Conservation (phyloP, 352 stramenopile genomes). For the Thalassiosira ordinaria region DNA sequence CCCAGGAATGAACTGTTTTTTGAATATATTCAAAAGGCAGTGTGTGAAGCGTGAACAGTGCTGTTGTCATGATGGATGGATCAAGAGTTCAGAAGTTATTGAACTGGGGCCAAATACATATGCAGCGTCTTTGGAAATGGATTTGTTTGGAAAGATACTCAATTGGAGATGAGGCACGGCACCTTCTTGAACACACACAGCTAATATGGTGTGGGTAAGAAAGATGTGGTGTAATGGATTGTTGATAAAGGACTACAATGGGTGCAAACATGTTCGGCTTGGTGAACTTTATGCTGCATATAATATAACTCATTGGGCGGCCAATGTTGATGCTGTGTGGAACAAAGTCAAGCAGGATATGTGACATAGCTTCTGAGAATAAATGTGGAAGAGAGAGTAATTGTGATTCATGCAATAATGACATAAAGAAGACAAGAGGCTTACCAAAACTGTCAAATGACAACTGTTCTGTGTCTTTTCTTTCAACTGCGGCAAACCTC, state of each 20-base stretch:
- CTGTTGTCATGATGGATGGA: not conserved
- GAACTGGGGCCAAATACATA: not conserved
- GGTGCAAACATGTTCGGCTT: not conserved
- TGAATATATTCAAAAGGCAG: conserved; percentile 6
- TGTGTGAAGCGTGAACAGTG: not conserved
- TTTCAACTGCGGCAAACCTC: too few relatives aligned
- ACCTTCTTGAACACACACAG: not conserved
- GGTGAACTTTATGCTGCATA: not conserved
- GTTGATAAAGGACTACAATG: conserved; percentile 8
- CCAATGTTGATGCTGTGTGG: not conserved
- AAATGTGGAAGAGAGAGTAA: too few relatives aligned
- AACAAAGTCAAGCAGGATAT: not conserved
- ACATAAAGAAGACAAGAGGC: too few relatives aligned
- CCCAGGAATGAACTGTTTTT: conserved; percentile 1
- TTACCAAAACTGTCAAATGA: too few relatives aligned
- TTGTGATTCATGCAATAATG: too few relatives aligned
- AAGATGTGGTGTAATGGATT: conserved; percentile 15
- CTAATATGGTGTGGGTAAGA: not conserved
- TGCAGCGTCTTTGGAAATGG: not conserved
- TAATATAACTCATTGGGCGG: not conserved
- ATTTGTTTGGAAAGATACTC: not conserved
- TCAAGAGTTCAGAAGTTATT: not conserved
- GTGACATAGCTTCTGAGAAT: too few relatives aligned
- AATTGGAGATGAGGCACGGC: not conserved
- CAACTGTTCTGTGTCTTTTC: too few relatives aligned